Conservation (phyloP, 495 filamentous ascomycete species). For the Talaromyces thailandensis region DNA sequence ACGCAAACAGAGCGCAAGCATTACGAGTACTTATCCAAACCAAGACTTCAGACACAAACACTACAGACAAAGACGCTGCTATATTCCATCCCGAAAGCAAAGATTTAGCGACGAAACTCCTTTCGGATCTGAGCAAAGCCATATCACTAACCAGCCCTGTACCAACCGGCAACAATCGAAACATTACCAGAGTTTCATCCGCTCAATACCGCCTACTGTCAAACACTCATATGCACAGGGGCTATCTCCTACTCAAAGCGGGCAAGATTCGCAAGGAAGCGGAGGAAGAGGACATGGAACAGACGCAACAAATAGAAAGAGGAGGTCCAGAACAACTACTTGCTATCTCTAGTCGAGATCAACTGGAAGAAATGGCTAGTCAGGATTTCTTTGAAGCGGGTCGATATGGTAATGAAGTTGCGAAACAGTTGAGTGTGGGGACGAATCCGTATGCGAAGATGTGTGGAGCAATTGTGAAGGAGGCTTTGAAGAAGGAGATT, state of each 20-base stretch:
- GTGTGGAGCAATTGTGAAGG: slow-evolving; percentile 78
- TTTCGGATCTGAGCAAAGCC: slow-evolving; percentile 57
- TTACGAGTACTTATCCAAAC: slow-evolving; percentile 40
- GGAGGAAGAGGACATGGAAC: neutral
- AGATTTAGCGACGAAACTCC: slow-evolving; percentile 24
- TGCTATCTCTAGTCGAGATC: slow-evolving; percentile 28
- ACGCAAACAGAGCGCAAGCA: slow-evolving; percentile 71
- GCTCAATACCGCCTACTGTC: slow-evolving; percentile 54
- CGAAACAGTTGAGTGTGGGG: slow-evolving; percentile 64
- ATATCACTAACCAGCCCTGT: slow-evolving; percentile 55
- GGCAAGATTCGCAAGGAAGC: slow-evolving; percentile 37
- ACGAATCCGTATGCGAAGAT: slow-evolving; percentile 85
- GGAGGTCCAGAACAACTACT: slow-evolving; percentile 8
- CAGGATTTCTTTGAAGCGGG: slow-evolving; percentile 68
- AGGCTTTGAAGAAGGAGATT: slow-evolving; percentile 73
- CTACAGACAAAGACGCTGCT: slow-evolving; percentile 7
- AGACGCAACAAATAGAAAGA: neutral
- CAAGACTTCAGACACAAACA: slow-evolving; percentile 2
- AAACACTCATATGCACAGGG: slow-evolving; percentile 68
- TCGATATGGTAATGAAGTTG: slow-evolving; percentile 69
- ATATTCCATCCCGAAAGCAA: slow-evolving; percentile 15
- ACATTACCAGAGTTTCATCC: slow-evolving; percentile 43
- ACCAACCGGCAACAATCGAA: slow-evolving; percentile 19
- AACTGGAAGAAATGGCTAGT: slow-evolving; percentile 65
- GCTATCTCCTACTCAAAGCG: slow-evolving; percentile 56